Evolutionary conservation across 2,329 filamentous ascomycete genomes (phyloP), one percentile per base, ranked within the genome.

Genomic region (Colletotrichum higginsianum): DNA sequence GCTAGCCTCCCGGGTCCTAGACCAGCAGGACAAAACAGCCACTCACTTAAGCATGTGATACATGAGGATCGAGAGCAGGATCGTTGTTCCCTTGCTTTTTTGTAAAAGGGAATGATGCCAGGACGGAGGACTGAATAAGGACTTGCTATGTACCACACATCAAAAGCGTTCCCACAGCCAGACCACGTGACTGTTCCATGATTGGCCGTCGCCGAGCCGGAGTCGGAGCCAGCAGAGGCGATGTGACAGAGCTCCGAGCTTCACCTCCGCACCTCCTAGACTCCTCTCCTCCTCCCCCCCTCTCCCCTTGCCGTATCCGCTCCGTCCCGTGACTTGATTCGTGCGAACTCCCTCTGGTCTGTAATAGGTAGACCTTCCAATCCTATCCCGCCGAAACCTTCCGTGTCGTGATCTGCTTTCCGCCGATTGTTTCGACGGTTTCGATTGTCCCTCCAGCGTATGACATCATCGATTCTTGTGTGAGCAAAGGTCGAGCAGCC

Each of bases 281-380:
- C 26, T 56, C 44, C 44, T 35, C 47, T 2, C 30, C 6, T 9
- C 30, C 57, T n/a, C 40, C 26, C 23, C 40, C 38, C 44, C 11
- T 44, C 42, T 47, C 16, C 23, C 15, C 18, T 49, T 67, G 12
- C 42, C 40, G 53, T 65, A 69, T 66, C 67, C 67, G 67, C 56
- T 46, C 26, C 50, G 56, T 58, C 64, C 38, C 18, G n/a, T 23
- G 11, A 61, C 18, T 47, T 58, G 57, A 68, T 71, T 67, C 68
- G 68, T 63, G 68, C 64, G 26, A 62, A 47, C 55, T 46, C 40
- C n/a, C 67, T 61, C 38, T 44, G 16, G 47, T 16, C 13, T 16
- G 13, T 42, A 50, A 38, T 38, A 52, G 35, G 47, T 44, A 61
- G 35, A 42, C 60, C 46, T 21, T 61, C 18, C 46, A 65, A 23